These are phyloP conservation scores for Papilionanthe hybrid DNA, from an alignment of 116 monocot species.

Conservation along the genomic window DNA sequence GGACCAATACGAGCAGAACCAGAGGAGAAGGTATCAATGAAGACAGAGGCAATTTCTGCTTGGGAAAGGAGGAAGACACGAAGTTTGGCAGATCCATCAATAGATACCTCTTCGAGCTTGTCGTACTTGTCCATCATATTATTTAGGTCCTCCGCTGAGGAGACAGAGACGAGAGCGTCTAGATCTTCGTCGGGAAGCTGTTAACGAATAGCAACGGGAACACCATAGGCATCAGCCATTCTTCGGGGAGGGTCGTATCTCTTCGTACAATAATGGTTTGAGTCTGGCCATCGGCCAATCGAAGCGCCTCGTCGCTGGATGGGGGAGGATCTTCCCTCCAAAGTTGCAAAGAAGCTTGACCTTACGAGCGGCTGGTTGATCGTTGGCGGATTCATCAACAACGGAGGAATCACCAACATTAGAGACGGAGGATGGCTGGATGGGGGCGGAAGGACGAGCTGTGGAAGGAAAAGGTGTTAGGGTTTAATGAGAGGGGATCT, in stretches of 20 bases:
- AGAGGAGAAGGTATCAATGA: neutral
- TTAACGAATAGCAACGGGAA: slow-evolving; percentile 50
- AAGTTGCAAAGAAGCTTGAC: slow-evolving; percentile 78
- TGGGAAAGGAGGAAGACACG: slow-evolving; percentile 67
- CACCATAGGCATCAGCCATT: slow-evolving; percentile 40
- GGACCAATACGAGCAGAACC: neutral
- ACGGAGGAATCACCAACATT: slow-evolving; percentile 6
- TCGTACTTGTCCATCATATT: slow-evolving; percentile 97
- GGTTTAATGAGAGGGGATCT: slow-evolving; percentile 2
- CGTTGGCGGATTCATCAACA: slow-evolving; percentile 1
- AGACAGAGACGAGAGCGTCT: slow-evolving; percentile 79
- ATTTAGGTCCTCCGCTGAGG: slow-evolving; percentile 72
- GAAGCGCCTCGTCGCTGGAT: slow-evolving; percentile 65
- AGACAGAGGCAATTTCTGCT: neutral
- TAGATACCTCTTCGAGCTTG: slow-evolving; percentile 31
- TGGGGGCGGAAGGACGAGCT: neutral
- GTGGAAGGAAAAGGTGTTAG: neutral
- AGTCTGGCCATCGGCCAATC: slow-evolving; percentile 77
- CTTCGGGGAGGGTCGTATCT: slow-evolving; percentile 35
- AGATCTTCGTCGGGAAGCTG: slow-evolving; percentile 91
- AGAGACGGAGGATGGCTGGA: neutral
- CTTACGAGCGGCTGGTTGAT: slow-evolving; percentile 8
- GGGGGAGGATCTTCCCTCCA: slow-evolving; percentile 68
- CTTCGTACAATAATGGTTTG: slow-evolving; percentile 50
- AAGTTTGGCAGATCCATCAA: slow-evolving; percentile 38